These are phyloP conservation scores for Cutaneotrichosporon cutaneum DNA, from an alignment of 1,284 basidiomycete species.

Conservation along the genomic window DNA sequence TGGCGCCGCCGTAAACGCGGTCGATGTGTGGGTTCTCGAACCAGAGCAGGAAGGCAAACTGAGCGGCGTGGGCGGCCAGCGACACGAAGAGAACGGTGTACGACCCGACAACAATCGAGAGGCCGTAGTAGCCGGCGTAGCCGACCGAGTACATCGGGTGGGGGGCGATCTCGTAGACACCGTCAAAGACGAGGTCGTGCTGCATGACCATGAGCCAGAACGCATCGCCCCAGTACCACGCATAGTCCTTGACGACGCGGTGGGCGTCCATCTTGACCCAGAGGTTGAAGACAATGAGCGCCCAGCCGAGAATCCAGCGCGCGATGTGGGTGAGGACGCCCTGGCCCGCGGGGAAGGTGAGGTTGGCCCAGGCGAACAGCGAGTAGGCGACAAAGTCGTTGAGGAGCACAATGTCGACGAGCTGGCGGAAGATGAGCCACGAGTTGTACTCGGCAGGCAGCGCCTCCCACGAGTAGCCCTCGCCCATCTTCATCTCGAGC, in stretches of 20 bases:
- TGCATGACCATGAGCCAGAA: constrained; percentile 72
- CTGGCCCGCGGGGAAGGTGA: constrained; percentile 75
- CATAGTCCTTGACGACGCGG: constrained; percentile 80
- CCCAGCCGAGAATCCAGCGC: constrained; percentile 83
- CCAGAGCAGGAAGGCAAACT: constrained; percentile 93
- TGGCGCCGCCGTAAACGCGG: constrained; percentile 77
- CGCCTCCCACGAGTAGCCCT: constrained; percentile 83
- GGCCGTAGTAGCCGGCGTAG: constrained; percentile 93
- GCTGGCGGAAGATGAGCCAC: constrained; percentile 57
- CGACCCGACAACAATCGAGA: constrained; percentile 64
- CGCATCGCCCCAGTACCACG: constrained; percentile 98
- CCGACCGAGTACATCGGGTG: constrained; percentile 67
- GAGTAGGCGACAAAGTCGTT: constrained; percentile 96
- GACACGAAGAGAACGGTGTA: constrained; percentile 91
- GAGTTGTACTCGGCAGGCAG: constrained; percentile 54
- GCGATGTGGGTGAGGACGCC: constrained; percentile 72
- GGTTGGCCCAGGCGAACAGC: constrained; percentile 90
- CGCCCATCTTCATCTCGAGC: constrained; percentile 90
- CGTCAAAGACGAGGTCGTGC: constrained; percentile 86
- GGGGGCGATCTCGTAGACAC: constrained; percentile 77
- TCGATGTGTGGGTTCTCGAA: constrained; percentile 99
- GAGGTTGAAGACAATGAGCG: constrained; percentile 88
- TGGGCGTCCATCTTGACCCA: constrained; percentile 99
- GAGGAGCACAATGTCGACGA: constrained; percentile 91
- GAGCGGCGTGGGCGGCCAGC: constrained; percentile 86